Evolutionary conservation across 352 stramenopile species (phyloP).

Genomic region (Phytophthora kernoviae): DNA sequence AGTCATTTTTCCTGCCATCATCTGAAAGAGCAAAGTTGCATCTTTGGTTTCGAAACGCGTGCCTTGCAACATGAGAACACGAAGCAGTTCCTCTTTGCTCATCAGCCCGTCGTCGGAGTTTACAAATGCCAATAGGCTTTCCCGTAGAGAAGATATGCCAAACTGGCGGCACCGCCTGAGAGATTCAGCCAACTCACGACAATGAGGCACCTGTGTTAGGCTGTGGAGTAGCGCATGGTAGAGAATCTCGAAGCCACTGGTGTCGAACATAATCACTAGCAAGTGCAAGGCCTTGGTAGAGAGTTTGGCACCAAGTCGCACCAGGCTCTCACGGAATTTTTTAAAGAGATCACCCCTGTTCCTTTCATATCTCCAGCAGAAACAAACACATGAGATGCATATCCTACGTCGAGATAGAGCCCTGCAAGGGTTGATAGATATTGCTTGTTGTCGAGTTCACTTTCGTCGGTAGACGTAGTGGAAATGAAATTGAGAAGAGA

Average conservation of each 20-base stretch:
- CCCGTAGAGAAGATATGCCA: slow-evolving; percentile 43
- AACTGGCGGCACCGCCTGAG: slow-evolving; percentile 43
- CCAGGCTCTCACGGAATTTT: slow-evolving; percentile 47
- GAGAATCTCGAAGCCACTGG: slow-evolving; percentile 51
- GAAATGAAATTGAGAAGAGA: slow-evolving; percentile 57
- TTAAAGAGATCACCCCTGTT: slow-evolving; percentile 46
- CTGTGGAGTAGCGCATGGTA: slow-evolving; percentile 54
- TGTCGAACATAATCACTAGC: slow-evolving; percentile 55
- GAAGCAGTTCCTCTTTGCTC: slow-evolving; percentile 45
- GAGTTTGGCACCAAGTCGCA: slow-evolving; percentile 41
- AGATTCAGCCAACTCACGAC: slow-evolving; percentile 23
- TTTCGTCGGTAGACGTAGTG: slow-evolving; percentile 39
- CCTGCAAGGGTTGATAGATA: slow-evolving; percentile 31
- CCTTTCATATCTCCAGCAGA: slow-evolving; percentile 54
- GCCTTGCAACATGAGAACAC: slow-evolving; percentile 37
- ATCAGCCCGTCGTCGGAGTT: slow-evolving; percentile 46
- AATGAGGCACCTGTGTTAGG: slow-evolving; percentile 31
- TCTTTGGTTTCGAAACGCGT: slow-evolving; percentile 44
- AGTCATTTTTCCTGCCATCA: slow-evolving; percentile 19
- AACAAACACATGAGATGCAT: slow-evolving; percentile 44
- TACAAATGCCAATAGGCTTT: slow-evolving; percentile 42
- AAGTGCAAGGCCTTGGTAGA: slow-evolving; percentile 46
- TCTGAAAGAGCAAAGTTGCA: slow-evolving; percentile 41
- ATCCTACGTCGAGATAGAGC: slow-evolving; percentile 34
- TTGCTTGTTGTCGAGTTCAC: slow-evolving; percentile 30